phyloP scores from a whole-genome alignment of 2,329 filamentous ascomycete genomes.

The Pyricularia sp. region DNA sequence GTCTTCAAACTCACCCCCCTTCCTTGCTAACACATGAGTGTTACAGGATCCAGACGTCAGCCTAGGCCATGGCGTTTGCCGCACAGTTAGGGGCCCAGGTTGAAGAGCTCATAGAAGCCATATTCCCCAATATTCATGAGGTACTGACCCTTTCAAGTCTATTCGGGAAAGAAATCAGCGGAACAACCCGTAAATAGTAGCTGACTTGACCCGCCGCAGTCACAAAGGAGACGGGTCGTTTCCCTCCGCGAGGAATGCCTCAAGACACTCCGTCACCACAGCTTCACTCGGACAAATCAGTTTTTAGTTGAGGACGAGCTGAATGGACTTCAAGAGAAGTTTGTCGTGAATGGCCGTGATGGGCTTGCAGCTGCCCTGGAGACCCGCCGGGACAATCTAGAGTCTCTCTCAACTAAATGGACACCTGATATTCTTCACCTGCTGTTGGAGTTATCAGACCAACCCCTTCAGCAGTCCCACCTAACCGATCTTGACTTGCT shows the following conservation, averaged over 20 bases:
- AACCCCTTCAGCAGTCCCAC: constrained; percentile 61
- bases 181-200: not conserved
- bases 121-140: constrained; percentile 46
- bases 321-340: constrained; percentile 74
- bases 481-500: constrained; percentile 53
- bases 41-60: not conserved
- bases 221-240: constrained; percentile 27
- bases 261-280: constrained; percentile 42
- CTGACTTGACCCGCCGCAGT: constrained; percentile 18
- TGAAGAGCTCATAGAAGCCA: constrained; percentile 59
- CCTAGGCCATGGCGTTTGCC: constrained; percentile 56
- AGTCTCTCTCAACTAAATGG: constrained; percentile 44
- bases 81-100: constrained; percentile 54
- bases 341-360: constrained; percentile 71
- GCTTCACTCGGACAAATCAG: constrained; percentile 60
- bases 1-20: not conserved
- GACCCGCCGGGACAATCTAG: constrained; percentile 18
- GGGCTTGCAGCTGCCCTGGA: constrained; percentile 64
- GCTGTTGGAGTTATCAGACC: constrained; percentile 71
- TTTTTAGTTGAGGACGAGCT: constrained; percentile 61
- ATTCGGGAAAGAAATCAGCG: not conserved
- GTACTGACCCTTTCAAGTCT: constrained; percentile 27
- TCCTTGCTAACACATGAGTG: not conserved
- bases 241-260: constrained; percentile 38
- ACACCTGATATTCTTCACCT: constrained; percentile 73